phyloP scores from a whole-genome alignment of 345 rosid species.

The Alliaria petiolata region DNA sequence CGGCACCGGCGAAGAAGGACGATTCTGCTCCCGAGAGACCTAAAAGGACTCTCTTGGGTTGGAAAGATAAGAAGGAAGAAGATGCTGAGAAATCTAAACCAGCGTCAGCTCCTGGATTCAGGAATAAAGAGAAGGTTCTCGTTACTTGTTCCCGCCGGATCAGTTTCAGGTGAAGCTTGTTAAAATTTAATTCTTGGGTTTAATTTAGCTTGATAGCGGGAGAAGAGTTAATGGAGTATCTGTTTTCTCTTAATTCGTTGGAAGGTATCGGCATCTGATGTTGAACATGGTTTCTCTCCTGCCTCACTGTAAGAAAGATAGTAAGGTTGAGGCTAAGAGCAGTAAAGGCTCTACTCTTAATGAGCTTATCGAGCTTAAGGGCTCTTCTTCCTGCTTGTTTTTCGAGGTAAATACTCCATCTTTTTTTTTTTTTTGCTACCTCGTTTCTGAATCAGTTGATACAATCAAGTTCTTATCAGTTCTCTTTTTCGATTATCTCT shows the following conservation, averaged over 20 bases:
- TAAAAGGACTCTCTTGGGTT: conserved; percentile 69
- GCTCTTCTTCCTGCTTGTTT: conserved; percentile 80
- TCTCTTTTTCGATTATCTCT: neutral
- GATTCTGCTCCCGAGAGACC: conserved; percentile 60
- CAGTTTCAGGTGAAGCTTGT: conserved; percentile 59
- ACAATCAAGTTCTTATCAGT: neutral
- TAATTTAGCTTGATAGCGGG: neutral
- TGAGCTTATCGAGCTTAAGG: conserved; percentile 85
- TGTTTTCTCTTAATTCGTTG: neutral
- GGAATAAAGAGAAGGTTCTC: conserved; percentile 94
- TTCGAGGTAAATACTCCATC: conserved; percentile 60
- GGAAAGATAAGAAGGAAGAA: conserved; percentile 62
- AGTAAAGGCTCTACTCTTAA: conserved; percentile 76
- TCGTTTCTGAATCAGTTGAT: neutral
- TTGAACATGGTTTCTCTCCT: conserved; percentile 83
- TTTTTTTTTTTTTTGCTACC: neutral
- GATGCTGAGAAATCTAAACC: conserved; percentile 18
- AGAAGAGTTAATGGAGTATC: neutral
- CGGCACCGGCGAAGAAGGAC: conserved; percentile 46
- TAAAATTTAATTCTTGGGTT: neutral
- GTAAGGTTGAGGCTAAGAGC: conserved; percentile 77
- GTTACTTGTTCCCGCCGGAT: conserved; percentile 94
- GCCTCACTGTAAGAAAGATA: conserved; percentile 96
- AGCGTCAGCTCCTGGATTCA: conserved; percentile 33
- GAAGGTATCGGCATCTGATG: conserved; percentile 96